Conservation (phyloP, 2,329 filamentous ascomycete genomes). For the Ceratocystis papillata region DNA sequence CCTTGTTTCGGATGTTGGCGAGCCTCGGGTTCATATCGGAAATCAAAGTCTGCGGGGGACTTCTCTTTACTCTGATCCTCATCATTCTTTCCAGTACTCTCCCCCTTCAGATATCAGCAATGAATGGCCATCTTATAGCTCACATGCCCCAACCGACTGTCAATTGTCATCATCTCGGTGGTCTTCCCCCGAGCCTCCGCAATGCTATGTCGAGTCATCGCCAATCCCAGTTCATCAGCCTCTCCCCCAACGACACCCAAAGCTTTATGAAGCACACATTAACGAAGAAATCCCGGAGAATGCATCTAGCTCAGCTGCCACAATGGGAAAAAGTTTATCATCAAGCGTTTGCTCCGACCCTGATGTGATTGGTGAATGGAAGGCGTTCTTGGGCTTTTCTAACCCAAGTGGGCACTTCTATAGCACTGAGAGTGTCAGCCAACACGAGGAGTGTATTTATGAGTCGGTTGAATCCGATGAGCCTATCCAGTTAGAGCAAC, state of each 20-base stretch:
- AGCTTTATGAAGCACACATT: not conserved
- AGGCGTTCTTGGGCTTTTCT: constrained; percentile 16
- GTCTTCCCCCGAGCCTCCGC: not conserved
- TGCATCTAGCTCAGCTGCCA: constrained; percentile 7
- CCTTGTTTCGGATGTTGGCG: not conserved
- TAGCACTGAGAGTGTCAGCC: not conserved
- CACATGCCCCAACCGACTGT: not conserved
- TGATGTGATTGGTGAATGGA: constrained; percentile 17
- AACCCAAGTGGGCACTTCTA: not conserved
- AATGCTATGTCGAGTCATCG: constrained; percentile 17
- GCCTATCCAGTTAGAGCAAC: not conserved
- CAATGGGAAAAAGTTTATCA: constrained; percentile 1
- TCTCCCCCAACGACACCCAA: constrained; percentile 12
- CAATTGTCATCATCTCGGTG: not conserved
- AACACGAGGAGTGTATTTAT: not conserved
- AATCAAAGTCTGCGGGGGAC: constrained; percentile 20
- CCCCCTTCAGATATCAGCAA: not conserved
- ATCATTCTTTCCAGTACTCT: not conserved
- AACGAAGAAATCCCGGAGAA: not conserved
- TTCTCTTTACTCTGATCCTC: constrained; percentile 9
- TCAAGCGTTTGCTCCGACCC: constrained; percentile 17
- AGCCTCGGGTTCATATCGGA: constrained; percentile 19
- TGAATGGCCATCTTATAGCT: not conserved
- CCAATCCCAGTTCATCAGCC: constrained; percentile 18
- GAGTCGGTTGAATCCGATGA: not conserved